Percentiles rank a stretch among this genome's conserved stretches.
Conservation (phyloP, 2,329 filamentous ascomycete species). For the Colletotrichum cereale region DNA sequence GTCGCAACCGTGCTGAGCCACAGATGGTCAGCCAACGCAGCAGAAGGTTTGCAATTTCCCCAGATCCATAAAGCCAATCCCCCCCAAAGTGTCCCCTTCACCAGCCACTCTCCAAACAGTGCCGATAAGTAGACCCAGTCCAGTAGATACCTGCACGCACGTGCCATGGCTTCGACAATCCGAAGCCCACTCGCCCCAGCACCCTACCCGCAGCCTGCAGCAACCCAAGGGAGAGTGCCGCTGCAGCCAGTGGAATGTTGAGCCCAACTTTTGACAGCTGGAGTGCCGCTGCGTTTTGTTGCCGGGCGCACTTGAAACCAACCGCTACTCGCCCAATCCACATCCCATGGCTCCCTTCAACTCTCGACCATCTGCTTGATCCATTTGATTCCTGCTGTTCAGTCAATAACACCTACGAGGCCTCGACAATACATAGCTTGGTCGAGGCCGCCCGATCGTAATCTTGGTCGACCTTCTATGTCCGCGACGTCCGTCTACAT, state of each 20-base stretch:
- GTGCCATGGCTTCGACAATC: conserved; percentile 18
- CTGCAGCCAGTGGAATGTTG: conserved; percentile 35
- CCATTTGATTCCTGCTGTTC: background rate
- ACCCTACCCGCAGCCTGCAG: conserved; percentile 28
- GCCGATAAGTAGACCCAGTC: conserved; percentile 6
- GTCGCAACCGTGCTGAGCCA: conserved; percentile 23
- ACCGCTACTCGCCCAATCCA: conserved; percentile 30
- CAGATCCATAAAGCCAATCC: conserved; percentile 27
- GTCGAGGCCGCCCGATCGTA: conserved; percentile 32
- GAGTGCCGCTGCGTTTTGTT: conserved; percentile 33
- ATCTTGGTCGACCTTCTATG: conserved; percentile 5
- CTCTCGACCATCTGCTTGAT: conserved; percentile 15
- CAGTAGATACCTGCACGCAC: conserved; percentile 15
- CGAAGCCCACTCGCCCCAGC: conserved; percentile 22
- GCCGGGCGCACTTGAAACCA: conserved; percentile 39
- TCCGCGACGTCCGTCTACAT: conserved; percentile 33
- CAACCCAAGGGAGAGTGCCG: conserved; percentile 10
- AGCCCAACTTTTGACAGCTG: conserved; percentile 39
- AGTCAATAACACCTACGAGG: conserved; percentile 12
- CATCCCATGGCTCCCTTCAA: conserved; percentile 31
- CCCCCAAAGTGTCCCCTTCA: background rate
- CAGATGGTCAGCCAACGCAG: conserved; percentile 26
- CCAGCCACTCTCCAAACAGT: conserved; percentile 29
- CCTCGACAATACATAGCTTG: conserved; percentile 22
- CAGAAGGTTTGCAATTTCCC: conserved; percentile 33